Conservation (phyloP, 2,329 filamentous ascomycete species). For the Berkeleyomyces rouxiae region DNA sequence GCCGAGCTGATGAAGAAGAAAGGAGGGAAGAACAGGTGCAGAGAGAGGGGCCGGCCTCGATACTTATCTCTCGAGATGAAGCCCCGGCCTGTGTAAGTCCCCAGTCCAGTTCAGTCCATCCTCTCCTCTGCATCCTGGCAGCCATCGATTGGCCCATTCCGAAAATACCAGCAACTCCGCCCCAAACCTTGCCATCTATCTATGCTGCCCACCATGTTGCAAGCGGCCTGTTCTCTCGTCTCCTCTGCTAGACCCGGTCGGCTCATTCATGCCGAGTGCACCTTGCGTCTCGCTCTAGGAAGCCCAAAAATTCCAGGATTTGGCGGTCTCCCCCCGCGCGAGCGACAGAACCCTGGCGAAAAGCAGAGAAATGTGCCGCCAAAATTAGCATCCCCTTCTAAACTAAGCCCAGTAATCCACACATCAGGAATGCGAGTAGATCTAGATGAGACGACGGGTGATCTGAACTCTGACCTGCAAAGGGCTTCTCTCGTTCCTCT, state of each 20-base stretch:
- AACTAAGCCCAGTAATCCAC: background rate
- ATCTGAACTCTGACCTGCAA: background rate
- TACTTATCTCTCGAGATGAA: background rate
- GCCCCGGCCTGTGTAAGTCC: background rate
- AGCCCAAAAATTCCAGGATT: background rate
- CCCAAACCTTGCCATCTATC: background rate
- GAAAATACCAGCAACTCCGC: background rate
- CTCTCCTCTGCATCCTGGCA: background rate
- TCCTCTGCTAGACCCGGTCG: background rate
- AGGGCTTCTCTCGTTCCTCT: background rate
- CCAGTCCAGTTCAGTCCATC: background rate
- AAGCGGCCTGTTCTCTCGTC: background rate
- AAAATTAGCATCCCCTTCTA: background rate
- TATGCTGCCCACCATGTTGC: background rate
- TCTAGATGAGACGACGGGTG: conserved; percentile 2
- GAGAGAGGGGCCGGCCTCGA: background rate
- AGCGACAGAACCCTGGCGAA: background rate
- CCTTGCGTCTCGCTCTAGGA: conserved; percentile 1
- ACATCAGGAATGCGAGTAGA: background rate
- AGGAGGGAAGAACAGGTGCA: background rate
- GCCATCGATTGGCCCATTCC: background rate
- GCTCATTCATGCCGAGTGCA: background rate
- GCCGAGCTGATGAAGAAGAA: conserved; percentile 3
- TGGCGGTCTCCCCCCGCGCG: too few relatives aligned
- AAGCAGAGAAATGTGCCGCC: background rate